These are phyloP conservation scores for Podaxis sp. DNA, from an alignment of 768 basidiomycete species.

Conservation along the genomic window DNA sequence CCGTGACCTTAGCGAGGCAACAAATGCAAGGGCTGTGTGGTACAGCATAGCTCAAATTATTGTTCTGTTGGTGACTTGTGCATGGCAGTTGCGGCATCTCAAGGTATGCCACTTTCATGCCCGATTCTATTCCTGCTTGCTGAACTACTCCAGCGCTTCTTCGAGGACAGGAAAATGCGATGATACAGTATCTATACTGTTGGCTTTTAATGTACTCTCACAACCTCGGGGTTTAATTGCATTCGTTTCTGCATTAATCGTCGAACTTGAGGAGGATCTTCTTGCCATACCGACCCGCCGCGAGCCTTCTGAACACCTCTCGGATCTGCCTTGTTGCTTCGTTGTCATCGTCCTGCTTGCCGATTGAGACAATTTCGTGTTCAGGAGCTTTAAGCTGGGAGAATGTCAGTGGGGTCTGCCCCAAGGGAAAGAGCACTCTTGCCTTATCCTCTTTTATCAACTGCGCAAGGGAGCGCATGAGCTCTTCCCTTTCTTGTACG, in stretches of 20 bases:
- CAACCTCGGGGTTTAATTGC: slow-evolving; percentile 9
- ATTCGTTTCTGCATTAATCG: background rate
- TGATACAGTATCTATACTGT: slow-evolving; percentile 29
- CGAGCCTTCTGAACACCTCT: slow-evolving; percentile 42
- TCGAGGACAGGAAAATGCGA: slow-evolving; percentile 82
- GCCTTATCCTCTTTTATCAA: slow-evolving; percentile 60
- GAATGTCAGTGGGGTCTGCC: slow-evolving; percentile 12
- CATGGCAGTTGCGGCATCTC: slow-evolving; percentile 93
- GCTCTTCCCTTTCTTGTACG: slow-evolving; percentile 44
- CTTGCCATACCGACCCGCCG: slow-evolving; percentile 38
- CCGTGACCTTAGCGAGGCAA: slow-evolving; percentile 82
- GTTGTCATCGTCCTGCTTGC: slow-evolving; percentile 34
- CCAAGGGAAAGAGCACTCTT: slow-evolving; percentile 15
- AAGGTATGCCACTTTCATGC: slow-evolving; percentile 53
- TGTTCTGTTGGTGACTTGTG: slow-evolving; percentile 80
- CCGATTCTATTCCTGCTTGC: background rate
- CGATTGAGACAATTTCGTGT: slow-evolving; percentile 66
- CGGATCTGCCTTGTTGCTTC: slow-evolving; percentile 46
- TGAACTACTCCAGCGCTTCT: slow-evolving; percentile 60
- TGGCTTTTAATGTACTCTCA: slow-evolving; percentile 8
- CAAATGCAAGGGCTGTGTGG: slow-evolving; percentile 94
- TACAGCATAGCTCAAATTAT: slow-evolving; percentile 88
- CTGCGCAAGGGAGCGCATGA: slow-evolving; percentile 51
- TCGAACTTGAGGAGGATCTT: slow-evolving; percentile 44
- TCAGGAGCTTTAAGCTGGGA: slow-evolving; percentile 64